Percentiles rank a stretch among this genome's conserved stretches.
phyloP scores from a whole-genome alignment of 2,329 filamentous ascomycete genomes.

The Xylariaceae sp. region DNA sequence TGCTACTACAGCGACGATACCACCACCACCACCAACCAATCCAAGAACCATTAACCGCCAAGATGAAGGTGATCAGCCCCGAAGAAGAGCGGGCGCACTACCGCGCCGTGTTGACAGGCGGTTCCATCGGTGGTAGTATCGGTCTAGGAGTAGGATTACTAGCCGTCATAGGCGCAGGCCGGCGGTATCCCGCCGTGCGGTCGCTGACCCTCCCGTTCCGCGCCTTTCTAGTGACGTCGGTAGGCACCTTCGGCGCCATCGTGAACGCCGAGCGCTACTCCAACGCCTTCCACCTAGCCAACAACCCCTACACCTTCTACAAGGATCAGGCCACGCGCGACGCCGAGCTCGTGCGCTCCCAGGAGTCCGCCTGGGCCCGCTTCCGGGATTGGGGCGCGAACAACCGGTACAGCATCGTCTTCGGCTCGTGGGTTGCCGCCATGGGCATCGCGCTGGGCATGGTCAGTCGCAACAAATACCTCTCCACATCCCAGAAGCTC shows the following conservation, averaged over 20 bases:
- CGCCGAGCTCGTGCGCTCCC: slow-evolving; percentile 49
- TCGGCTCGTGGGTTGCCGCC: slow-evolving; percentile 72
- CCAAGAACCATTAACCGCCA: slow-evolving; percentile 30
- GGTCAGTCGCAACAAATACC: slow-evolving; percentile 72
- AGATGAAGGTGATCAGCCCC: slow-evolving; percentile 92
- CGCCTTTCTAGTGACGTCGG: slow-evolving; percentile 79
- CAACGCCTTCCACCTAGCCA: slow-evolving; percentile 61
- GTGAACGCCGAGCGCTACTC: slow-evolving; percentile 73
- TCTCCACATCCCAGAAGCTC: slow-evolving; percentile 76
- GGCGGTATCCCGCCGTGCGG: slow-evolving; percentile 73
- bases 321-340: slow-evolving; percentile 58
- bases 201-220: slow-evolving; percentile 84
- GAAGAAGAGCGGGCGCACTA: slow-evolving; percentile 91
- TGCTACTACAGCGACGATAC: not conserved
- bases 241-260: slow-evolving; percentile 82
- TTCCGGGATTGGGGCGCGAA: slow-evolving; percentile 69
- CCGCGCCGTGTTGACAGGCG: slow-evolving; percentile 72
- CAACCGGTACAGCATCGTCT: slow-evolving; percentile 84
- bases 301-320: slow-evolving; percentile 66
- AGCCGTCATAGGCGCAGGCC: slow-evolving; percentile 64
- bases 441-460: slow-evolving; percentile 72
- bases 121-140: slow-evolving; percentile 64
- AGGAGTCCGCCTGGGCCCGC: slow-evolving; percentile 56
- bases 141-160: slow-evolving; percentile 64
- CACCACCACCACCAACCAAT: not conserved